phyloP scores from a whole-genome alignment of 805 yeast species.

The Candida morakotiae region DNA sequence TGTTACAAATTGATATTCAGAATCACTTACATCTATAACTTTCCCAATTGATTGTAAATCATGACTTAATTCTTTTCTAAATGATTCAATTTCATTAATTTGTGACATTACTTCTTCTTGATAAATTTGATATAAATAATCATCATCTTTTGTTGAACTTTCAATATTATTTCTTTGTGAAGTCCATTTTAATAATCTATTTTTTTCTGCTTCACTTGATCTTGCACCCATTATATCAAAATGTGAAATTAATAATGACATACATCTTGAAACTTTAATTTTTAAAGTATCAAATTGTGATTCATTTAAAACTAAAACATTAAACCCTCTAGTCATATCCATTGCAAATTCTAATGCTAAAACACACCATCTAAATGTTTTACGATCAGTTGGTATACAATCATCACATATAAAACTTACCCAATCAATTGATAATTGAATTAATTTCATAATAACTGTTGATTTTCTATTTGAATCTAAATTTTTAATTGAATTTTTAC shows the following conservation, averaged over 20 bases:
- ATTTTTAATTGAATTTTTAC: conserved; percentile 63
- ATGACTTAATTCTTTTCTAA: conserved; percentile 41
- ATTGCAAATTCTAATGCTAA: conserved; percentile 92
- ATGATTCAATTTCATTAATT: conserved; percentile 58
- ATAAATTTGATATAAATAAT: conserved; percentile 42
- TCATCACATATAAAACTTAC: conserved; percentile 89
- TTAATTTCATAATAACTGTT: conserved; percentile 63
- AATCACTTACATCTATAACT: conserved; percentile 82
- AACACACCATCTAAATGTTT: conserved; percentile 95
- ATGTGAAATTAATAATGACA: conserved; percentile 89
- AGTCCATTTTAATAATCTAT: conserved; percentile 51
- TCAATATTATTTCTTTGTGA: conserved; percentile 49
- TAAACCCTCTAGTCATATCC: conserved; percentile 89
- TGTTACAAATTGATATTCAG: conserved; percentile 82
- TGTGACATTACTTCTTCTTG: conserved; percentile 67
- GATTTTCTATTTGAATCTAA: conserved; percentile 66
- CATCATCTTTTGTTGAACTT: conserved; percentile 35
- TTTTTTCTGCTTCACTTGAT: conserved; percentile 64
- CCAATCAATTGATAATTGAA: conserved; percentile 84
- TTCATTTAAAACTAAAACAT: conserved; percentile 74
- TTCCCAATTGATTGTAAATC: conserved; percentile 62
- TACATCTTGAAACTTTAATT: conserved; percentile 86
- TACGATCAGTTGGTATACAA: conserved; percentile 86
- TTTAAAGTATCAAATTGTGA: conserved; percentile 71
- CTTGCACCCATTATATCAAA: conserved; percentile 98